phyloP scores from a whole-genome alignment of 306 rosid species.

The Malus sylvestris region DNA sequence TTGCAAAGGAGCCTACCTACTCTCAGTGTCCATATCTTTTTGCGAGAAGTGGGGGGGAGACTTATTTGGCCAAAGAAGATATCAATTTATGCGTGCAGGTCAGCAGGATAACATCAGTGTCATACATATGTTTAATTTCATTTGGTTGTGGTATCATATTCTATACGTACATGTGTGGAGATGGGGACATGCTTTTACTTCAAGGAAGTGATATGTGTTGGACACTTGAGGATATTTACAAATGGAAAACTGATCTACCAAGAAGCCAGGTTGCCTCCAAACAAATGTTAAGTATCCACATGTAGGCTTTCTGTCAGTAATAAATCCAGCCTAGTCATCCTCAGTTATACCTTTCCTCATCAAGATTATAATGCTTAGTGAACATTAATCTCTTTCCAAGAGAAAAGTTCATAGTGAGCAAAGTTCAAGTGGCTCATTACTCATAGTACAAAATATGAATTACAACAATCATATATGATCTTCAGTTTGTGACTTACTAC shows the following conservation, averaged over 20 bases:
- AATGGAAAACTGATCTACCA: neutral
- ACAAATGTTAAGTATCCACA: neutral
- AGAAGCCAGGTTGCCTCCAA: neutral
- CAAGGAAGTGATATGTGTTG: neutral
- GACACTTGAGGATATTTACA: neutral
- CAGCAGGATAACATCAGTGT: neutral
- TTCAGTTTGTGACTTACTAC: neutral
- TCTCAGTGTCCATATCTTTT: neutral
- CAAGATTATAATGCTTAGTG: neutral
- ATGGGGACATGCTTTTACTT: neutral
- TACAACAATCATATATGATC: neutral
- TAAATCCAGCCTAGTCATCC: neutral
- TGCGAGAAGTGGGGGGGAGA: neutral
- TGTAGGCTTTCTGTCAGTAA: neutral
- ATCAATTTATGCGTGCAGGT: neutral
- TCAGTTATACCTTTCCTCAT: neutral
- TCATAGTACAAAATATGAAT: neutral
- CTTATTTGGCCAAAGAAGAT: neutral
- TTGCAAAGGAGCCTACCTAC: neutral
- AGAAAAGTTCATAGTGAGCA: neutral
- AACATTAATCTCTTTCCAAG: neutral
- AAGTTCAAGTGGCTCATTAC: neutral
- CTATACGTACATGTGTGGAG: neutral
- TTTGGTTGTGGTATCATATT: slow-evolving; percentile 3
- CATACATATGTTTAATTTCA: neutral